Conservation (phyloP, 345 rosid species). For the Pelargonium nanum region DNA sequence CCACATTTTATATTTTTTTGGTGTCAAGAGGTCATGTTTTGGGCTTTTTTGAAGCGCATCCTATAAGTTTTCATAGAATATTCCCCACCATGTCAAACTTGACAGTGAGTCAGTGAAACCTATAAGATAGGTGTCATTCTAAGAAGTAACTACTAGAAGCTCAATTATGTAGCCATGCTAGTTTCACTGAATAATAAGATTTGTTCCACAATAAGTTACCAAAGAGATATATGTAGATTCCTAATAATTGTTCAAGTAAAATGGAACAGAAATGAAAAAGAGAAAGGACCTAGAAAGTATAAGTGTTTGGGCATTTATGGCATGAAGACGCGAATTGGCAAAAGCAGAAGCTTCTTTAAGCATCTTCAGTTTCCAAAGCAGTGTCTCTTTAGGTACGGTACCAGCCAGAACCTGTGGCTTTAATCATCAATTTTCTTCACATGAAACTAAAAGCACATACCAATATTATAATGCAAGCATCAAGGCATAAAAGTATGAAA, state of each 20-base stretch:
- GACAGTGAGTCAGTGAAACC: no score
- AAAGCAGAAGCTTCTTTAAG: conserved; percentile 44
- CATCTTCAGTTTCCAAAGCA: conserved; percentile 31
- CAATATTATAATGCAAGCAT: neutral
- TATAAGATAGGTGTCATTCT: no score
- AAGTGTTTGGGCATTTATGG: conserved; percentile 46
- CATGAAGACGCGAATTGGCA: conserved; percentile 42
- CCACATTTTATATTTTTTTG: no score
- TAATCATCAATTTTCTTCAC: conserved; percentile 14
- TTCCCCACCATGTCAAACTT: no score
- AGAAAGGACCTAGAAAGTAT: conserved; percentile 47
- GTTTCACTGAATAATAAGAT: no score
- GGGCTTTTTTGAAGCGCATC: no score
- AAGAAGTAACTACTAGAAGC: no score
- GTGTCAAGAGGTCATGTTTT: no score
- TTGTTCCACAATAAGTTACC: neutral
- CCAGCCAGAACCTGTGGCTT: conserved; percentile 22
- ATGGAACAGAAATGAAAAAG: neutral
- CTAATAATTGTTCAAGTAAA: neutral
- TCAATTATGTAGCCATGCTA: no score
- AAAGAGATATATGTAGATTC: no score
- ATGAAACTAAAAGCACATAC: neutral
- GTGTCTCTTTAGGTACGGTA: conserved; percentile 24
- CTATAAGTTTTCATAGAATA: no score
- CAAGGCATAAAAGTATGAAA: neutral